Evolutionary conservation across 108 stramenopile species (phyloP), one percentile per base, ranked within the genome.

Genomic region (Nitzschia sp.): DNA sequence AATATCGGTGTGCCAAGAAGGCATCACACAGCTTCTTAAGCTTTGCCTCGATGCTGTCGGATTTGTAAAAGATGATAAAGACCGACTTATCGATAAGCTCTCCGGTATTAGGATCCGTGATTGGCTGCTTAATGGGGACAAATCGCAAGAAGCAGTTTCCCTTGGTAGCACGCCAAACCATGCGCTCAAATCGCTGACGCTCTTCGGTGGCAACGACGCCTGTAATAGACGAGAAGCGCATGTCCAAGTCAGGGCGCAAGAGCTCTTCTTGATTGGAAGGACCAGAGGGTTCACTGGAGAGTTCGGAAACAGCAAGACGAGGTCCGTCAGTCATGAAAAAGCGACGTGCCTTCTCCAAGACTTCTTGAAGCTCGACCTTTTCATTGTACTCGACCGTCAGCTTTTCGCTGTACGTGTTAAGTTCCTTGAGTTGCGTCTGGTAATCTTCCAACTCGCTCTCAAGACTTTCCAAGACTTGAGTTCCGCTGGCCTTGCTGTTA

Each of bases 11-110:
- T 36, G 98, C 97, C 49, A 70, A 69, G 76, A 98, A 98, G 13
- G 97, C 97, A 62, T 97, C 97, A 70, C 98, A 98, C 58, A 99
- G 97, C 83, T 96, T 95, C 86, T 97, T 97, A 54, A 99, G 78
- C 83, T 98, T 98, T 59, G 76, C 64, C 79, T 96, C 97, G 67
- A 99, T 97, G 59, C 87, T 73, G 30, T 85, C 79, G 30, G 86
- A 90, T 77, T 98, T 98, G 95, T 89, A 99, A 65, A 99, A 99
- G 67, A 98, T 87, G 59, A 98, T 96, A 72, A 98, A 99, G 55
- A 98, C 97, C 32, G 85, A 89, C 88, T 98, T 98, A 65, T 95
- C 82, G 23, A 91, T 58, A 11, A 85, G 64, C 29, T 79, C 60
- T 25, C 96, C 96, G 27, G 92, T 84, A 24, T 83, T 79, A 8